A percentile compares a stretch with the other conserved stretches of the same genome.
Evolutionary conservation across 805 yeast species (phyloP).

Genomic region (Saccharomycodes ludwigii): DNA sequence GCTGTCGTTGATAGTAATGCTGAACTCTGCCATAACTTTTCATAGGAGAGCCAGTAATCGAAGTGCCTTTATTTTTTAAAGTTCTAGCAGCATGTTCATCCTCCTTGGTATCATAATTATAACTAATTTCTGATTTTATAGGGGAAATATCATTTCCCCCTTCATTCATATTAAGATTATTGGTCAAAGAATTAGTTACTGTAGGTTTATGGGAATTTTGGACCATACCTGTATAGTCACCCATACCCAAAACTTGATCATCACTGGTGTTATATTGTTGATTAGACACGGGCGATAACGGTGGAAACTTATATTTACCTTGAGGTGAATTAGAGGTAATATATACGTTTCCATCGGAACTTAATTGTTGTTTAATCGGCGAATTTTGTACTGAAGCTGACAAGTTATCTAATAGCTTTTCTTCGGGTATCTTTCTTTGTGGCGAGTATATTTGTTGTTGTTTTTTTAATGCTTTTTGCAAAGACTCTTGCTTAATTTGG

Average conservation of each 20-base stretch:
- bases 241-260: conserved; percentile 2
- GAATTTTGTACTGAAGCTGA: no score
- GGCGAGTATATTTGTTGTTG: conserved; percentile 9
- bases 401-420: no score
- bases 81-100: no score
- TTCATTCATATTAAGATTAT: no score
- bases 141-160: no score
- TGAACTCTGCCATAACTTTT: not conserved
- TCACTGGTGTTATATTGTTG: conserved; percentile 2
- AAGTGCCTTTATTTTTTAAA: not conserved
- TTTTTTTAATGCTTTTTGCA: conserved; percentile 15
- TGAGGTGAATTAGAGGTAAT: conserved; percentile 20
- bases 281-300: conserved; percentile 9
- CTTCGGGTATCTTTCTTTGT: no score
- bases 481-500: conserved; percentile 18
- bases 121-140: no score
- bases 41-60: not conserved
- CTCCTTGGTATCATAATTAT: no score
- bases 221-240: no score
- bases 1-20: conserved; percentile 5
- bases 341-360: conserved; percentile 12
- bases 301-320: conserved; percentile 25
- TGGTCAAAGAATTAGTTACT: no score
- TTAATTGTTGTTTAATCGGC: no score
- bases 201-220: no score